Base-by-base conservation (phyloP, 768 basidiomycete genomes). In the Sutorius australiensis region DNA sequence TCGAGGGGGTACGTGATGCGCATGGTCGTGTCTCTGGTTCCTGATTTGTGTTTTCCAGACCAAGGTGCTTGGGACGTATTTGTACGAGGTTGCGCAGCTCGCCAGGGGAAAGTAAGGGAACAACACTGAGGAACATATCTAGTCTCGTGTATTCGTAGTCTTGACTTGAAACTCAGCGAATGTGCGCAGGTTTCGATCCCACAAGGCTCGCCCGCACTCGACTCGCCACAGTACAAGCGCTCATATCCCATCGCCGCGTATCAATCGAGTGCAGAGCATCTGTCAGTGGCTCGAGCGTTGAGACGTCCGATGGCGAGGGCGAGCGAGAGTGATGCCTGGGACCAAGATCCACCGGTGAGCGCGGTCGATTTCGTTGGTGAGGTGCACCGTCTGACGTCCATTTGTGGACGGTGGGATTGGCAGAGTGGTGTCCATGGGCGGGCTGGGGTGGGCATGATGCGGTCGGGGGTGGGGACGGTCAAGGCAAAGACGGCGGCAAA, bases 1-100 rank as follows among this genome's bases (percentile, higher is more conserved):
- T 97, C 55, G 74, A 90, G 69, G 89, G 87, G 64, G 91, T 87
- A 50, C 14, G 71, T 68, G 83, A 66, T 16, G 42, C 17, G 49
- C 12, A 28, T 50, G n/a, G 3, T 47, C 2, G 16, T 49, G 37
- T n/a, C 9, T 24, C 16, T 24, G 41, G 38, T 32, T 42, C 14
- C 37, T 56, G 48, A 61, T 36, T 14, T 19, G 19, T 0, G 19
- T 51, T 27, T 43, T 33, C 31, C 46, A 69, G 68, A 70, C 66
- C 39, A 71, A 66, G 49, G 70, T 69, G n/a, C 54, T 69, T 6
- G 68, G 70, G 39, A 64, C 60, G 13, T 69, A 69, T 48, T 50
- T 69, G 48, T 69, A 69, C 27, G 66, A 71, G 36, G 60, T 71
- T 39, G 68, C 66, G 7, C 21, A 51, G 34, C 64, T 65, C 19